Conservation (phyloP, 2,329 filamentous ascomycete genomes). For the Penicillium sp. region DNA sequence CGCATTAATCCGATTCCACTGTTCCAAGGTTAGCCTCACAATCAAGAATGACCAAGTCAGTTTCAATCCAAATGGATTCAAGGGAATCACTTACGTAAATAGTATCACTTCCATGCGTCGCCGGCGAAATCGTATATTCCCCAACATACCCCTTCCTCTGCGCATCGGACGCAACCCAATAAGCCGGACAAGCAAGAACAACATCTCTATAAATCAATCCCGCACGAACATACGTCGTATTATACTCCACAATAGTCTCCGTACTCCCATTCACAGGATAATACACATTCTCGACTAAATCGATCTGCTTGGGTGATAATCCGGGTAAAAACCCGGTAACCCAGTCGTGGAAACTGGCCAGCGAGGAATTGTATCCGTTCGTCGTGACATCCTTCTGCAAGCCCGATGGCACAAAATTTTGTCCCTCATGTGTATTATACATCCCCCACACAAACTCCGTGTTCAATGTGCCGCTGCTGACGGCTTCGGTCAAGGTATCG, state of each 20-base stretch:
- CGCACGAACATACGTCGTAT: conserved; percentile 59
- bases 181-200: conserved; percentile 65
- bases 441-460: conserved; percentile 58
- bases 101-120: conserved; percentile 65
- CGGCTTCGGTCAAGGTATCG: conserved; percentile 54
- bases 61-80: too few species aligned
- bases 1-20: conserved; percentile 64
- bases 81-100: conserved; percentile 54
- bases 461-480: conserved; percentile 49
- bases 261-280: conserved; percentile 53
- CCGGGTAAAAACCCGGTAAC: conserved; percentile 60
- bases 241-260: conserved; percentile 57
- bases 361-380: conserved; percentile 58
- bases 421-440: conserved; percentile 69
- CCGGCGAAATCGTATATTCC: conserved; percentile 66
- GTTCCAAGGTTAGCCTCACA: background rate
- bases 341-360: conserved; percentile 60
- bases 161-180: conserved; percentile 60
- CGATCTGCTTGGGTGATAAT: conserved; percentile 50
- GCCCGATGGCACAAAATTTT: conserved; percentile 64
- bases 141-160: conserved; percentile 58
- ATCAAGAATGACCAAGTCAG: background rate
- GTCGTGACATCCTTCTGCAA: conserved; percentile 46
- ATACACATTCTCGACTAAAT: conserved; percentile 54
- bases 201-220: conserved; percentile 65